These are phyloP conservation scores for Epichloe elymi DNA, from an alignment of 2,329 filamentous ascomycete species.

Conservation along the genomic window DNA sequence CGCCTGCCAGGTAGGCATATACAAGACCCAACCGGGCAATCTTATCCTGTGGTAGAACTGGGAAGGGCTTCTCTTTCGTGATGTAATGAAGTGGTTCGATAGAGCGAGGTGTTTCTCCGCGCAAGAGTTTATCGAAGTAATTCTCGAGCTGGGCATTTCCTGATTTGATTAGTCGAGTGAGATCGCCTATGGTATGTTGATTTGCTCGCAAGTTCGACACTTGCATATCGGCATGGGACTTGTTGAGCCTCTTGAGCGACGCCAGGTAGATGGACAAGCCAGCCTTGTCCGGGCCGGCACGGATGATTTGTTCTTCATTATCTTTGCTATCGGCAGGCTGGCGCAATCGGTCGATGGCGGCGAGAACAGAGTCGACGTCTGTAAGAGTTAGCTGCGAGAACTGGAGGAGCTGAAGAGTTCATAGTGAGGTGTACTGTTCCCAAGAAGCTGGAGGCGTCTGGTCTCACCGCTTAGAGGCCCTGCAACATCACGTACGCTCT, in stretches of 20 bases:
- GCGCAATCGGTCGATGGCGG: conserved; percentile 76
- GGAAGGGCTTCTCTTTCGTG: conserved; percentile 80
- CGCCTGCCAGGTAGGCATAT: conserved; percentile 60
- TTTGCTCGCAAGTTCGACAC: conserved; percentile 86
- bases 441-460: conserved; percentile 74
- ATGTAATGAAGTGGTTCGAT: conserved; percentile 87
- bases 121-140: conserved; percentile 66
- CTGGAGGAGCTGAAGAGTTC: neutral
- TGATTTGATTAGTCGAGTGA: conserved; percentile 61
- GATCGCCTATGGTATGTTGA: conserved; percentile 73
- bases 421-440: conserved; percentile 46
- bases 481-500: conserved; percentile 82
- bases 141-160: conserved; percentile 76
- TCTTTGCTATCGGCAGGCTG: conserved; percentile 89
- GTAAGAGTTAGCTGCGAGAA: conserved; percentile 9
- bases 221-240: conserved; percentile 72
- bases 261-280: conserved; percentile 76
- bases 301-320: conserved; percentile 82
- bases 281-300: conserved; percentile 69
- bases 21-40: conserved; percentile 66
- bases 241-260: conserved; percentile 78
- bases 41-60: conserved; percentile 63
- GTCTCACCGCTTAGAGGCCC: conserved; percentile 90
- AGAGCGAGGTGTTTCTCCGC: conserved; percentile 60
- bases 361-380: conserved; percentile 78